Conservation (phyloP, 495 filamentous ascomycete species). For the Tuber brumale region DNA sequence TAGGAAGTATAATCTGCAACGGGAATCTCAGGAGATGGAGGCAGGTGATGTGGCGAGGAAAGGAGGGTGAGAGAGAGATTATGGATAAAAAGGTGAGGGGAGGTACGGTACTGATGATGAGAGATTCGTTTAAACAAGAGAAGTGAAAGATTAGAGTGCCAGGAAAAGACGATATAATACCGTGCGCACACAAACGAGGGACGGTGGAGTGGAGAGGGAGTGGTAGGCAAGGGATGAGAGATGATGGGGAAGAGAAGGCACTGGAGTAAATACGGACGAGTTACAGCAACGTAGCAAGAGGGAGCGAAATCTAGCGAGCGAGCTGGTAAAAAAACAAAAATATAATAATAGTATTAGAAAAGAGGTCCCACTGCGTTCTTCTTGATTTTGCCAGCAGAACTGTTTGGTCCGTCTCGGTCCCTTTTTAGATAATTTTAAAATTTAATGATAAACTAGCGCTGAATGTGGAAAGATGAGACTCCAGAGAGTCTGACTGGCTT, state of each 20-base stretch:
- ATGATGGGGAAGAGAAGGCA: constrained; percentile 4
- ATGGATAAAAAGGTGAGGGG: constrained; percentile 8
- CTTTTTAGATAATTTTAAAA: constrained; percentile 18
- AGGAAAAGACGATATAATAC: constrained; percentile 4
- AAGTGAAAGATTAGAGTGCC: background rate
- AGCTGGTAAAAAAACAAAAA: background rate
- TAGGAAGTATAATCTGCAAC: background rate
- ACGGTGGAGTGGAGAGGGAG: constrained; percentile 13
- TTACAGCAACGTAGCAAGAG: background rate
- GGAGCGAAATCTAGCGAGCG: background rate
- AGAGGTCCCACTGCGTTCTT: constrained; percentile 6
- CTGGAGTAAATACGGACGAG: background rate
- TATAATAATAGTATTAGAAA: constrained; percentile 15
- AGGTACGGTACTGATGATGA: background rate
- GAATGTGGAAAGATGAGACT: constrained; percentile 9
- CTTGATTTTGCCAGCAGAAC: constrained; percentile 4
- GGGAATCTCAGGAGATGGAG: background rate
- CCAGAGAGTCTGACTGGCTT: constrained; percentile 14
- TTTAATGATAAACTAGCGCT: constrained; percentile 4
- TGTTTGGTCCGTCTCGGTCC: constrained; percentile 16
- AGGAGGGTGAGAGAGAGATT: constrained; percentile 9
- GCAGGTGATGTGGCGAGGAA: constrained; percentile 10
- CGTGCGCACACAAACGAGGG: constrained; percentile 20
- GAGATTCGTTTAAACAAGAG: background rate
- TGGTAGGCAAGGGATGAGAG: background rate